These are phyloP conservation scores for Psidium friedrichsthalianum DNA, from an alignment of 345 rosid species.

Conservation along the genomic window DNA sequence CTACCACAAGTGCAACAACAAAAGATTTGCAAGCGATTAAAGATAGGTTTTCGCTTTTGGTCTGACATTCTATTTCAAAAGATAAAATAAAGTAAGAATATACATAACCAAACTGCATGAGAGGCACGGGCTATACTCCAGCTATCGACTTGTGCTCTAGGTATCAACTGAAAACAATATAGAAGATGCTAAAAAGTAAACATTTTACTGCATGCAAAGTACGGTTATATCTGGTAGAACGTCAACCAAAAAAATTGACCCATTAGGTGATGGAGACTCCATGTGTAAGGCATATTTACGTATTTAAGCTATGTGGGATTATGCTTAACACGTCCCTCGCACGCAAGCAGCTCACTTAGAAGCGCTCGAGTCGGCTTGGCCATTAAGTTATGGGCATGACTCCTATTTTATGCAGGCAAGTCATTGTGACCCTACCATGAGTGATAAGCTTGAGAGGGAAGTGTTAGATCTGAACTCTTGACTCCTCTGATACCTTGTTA, in stretches of 20 bases:
- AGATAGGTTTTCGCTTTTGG: not conserved
- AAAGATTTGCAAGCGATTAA: not conserved
- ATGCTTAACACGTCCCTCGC: not conserved
- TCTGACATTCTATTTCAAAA: not conserved
- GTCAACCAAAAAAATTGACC: not conserved
- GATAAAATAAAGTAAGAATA: not conserved
- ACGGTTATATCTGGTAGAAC: not conserved
- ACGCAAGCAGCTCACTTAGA: not conserved
- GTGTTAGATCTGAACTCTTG: not conserved
- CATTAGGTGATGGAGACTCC: not conserved
- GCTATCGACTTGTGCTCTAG: not conserved
- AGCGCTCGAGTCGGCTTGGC: not conserved
- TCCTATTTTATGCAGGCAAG: not conserved
- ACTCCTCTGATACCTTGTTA: not conserved
- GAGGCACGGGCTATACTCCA: not conserved
- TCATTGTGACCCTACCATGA: not conserved
- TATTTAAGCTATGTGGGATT: not conserved
- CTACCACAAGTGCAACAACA: not conserved
- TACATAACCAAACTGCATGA: not conserved
- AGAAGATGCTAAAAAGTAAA: not conserved
- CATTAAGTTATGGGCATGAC: not conserved
- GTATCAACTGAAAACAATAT: not conserved
- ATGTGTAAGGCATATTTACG: not conserved
- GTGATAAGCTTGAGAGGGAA: not conserved
- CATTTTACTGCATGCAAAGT: not conserved